Percentiles rank a stretch among this genome's conserved stretches.
Conservation (phyloP, 108 stramenopile genomes). For the Aureococcus anophagefferens region DNA sequence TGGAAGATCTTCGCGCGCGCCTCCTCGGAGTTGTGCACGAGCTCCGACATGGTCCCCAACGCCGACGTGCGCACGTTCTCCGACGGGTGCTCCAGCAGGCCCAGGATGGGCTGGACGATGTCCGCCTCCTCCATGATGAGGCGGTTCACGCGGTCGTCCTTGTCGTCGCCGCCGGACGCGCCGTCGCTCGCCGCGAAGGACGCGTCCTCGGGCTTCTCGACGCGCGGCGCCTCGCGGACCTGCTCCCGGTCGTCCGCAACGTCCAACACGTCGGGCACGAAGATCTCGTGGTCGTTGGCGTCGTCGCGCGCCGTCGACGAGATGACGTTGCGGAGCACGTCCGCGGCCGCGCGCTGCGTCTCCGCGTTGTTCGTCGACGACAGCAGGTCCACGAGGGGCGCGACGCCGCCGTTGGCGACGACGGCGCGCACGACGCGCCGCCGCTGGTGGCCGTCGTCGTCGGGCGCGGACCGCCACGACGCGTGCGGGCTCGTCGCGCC, state of each 20-base stretch:
- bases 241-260: too few species aligned
- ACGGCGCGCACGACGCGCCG: background rate
- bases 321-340: background rate
- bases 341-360: background rate
- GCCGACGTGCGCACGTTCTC: too few species aligned
- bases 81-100: too few species aligned
- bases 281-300: background rate
- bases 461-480: too few species aligned
- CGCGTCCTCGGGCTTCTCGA: too few species aligned
- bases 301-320: background rate
- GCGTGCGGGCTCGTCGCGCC: background rate
- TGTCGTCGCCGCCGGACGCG: too few species aligned
- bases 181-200: too few species aligned
- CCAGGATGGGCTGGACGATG: too few species aligned
- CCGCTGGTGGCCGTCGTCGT: too few species aligned
- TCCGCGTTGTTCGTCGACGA: background rate
- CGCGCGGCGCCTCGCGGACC: too few species aligned
- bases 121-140: background rate
- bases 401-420: background rate
- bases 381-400: background rate
- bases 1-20: background rate
- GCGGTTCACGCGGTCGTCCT: too few species aligned
- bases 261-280: too few species aligned
- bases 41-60: background rate
- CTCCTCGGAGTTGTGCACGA: background rate